Percentiles rank a stretch among this genome's conserved stretches.
Evolutionary conservation across 257 asterid genomes (phyloP).

Genomic region (Salvia miltiorrhiza): DNA sequence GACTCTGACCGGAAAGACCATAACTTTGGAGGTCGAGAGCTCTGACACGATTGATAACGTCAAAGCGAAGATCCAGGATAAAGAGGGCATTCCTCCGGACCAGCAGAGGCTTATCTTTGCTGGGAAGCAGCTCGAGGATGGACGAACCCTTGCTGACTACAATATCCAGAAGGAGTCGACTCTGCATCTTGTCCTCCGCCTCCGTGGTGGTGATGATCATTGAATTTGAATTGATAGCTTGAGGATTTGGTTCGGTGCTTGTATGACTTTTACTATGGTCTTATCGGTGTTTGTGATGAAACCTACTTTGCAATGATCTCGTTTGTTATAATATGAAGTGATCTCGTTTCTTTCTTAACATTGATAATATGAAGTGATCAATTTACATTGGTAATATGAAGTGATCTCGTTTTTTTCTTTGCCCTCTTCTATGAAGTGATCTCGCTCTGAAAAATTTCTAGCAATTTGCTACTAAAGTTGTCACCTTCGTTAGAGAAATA

Average conservation of each 20-base stretch:
- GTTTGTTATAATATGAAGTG: too few relatives aligned
- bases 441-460: too few relatives aligned
- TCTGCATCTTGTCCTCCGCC: conserved; percentile 26
- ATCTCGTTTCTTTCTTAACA: too few relatives aligned
- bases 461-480: too few relatives aligned
- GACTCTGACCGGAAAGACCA: conserved; percentile 16
- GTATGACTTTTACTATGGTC: too few relatives aligned
- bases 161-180: conserved; percentile 26
- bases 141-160: conserved; percentile 23
- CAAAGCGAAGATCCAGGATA: conserved; percentile 20
- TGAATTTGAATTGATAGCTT: background rate
- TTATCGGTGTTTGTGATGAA: background rate
- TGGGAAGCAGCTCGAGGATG: conserved; percentile 26
- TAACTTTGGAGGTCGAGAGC: conserved; percentile 21
- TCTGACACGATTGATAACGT: conserved; percentile 20
- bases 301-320: background rate
- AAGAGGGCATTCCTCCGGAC: conserved; percentile 22
- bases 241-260: too few relatives aligned
- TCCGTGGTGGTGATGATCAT: conserved; percentile 21
- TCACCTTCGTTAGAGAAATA: too few relatives aligned
- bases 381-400: too few relatives aligned
- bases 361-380: too few relatives aligned
- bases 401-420: too few relatives aligned
- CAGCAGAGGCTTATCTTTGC: conserved; percentile 25
- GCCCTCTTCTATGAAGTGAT: too few relatives aligned